Base-by-base conservation (phyloP, 2,329 filamentous ascomycete genomes). In the Alternaria sp. region DNA sequence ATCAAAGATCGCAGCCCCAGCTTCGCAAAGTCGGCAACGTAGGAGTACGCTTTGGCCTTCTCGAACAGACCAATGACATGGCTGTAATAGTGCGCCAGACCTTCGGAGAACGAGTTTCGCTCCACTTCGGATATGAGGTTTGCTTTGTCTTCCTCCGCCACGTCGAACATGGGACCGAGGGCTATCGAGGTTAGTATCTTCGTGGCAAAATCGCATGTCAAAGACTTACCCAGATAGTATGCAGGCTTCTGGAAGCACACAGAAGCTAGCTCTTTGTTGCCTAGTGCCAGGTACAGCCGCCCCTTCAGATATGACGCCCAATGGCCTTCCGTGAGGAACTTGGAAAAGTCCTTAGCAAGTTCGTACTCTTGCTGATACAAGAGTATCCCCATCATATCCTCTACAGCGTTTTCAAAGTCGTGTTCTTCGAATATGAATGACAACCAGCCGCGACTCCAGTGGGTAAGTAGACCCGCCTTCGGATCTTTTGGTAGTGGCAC, bases 11-110 rank as follows among this genome's bases (percentile, higher is more conserved):
- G 69, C 45, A 96, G 83, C 6, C 92, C 90, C 23, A 94, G 83
- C 43, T 89, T 87, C 43, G 92, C 90, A 82, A 97, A 97, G 69
- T 97, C 92, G 6, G 93, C 87, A 44, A 96, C 92, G 73, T 91
- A 92, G 2, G 92, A 91, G 78, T 92, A 92, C 0, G 90, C 89
- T 70, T 90, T 91, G 46, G 88, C 87, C 70, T 87, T 88, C 77
- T 97, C 94, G 75, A 92, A 98, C 2, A 99, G 85, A 20, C 88
- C 86, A 12, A 94, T 87, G 55, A 98, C 87, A 78, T 99, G 96
- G 45, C 90, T 89, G 79, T 96, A 96, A 81, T 97, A 99, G 66
- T 88, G 89, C 6, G 93, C 87, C 44, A 94, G 85, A 2, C 95
- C 96, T 60, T 88, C 88, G 75, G 94, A 86, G 74, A 91, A 89